A percentile compares a stretch with the other conserved stretches of the same genome.
phyloP scores from a whole-genome alignment of 495 filamentous ascomycete genomes.

The Lasiosphaeria ovina region DNA sequence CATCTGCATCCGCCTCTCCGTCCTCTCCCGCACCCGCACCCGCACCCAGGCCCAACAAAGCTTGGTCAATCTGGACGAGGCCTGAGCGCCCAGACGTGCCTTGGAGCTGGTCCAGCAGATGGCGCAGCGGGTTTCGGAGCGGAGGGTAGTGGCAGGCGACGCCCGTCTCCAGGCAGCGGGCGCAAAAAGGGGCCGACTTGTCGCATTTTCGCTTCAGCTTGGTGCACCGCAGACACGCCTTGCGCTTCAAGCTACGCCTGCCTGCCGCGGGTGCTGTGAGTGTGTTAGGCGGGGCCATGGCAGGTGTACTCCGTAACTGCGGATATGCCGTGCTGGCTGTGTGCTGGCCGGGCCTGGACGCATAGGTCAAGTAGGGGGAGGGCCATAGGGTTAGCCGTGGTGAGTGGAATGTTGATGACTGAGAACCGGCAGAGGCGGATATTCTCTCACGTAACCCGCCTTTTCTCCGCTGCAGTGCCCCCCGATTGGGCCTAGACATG shows the following conservation, averaged over 20 bases:
- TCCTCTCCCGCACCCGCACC: neutral
- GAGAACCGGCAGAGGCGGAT: too few species aligned
- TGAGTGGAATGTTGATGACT: too few species aligned
- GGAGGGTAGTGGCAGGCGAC: conserved; percentile 38
- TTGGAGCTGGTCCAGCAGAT: neutral
- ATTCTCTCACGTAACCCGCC: too few species aligned
- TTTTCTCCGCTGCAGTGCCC: too few species aligned
- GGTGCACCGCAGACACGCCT: conserved; percentile 44
- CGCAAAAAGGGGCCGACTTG: conserved; percentile 38
- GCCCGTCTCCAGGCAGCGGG: conserved; percentile 35
- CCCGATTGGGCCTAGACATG: too few species aligned
- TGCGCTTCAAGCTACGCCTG: conserved; percentile 31
- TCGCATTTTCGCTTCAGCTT: conserved; percentile 48
- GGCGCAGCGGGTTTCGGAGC: neutral
- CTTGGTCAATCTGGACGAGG: neutral
- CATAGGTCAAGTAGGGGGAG: too few species aligned
- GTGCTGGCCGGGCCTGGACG: too few species aligned
- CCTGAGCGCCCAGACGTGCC: neutral
- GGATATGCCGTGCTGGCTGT: neutral
- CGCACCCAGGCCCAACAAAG: neutral
- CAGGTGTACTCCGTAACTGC: neutral
- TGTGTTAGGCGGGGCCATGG: neutral
- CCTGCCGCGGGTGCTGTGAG: neutral
- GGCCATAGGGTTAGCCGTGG: too few species aligned
- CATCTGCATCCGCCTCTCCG: neutral